Evolutionary conservation across 805 yeast species (phyloP).

Genomic region (Martiniozyma abietophila): DNA sequence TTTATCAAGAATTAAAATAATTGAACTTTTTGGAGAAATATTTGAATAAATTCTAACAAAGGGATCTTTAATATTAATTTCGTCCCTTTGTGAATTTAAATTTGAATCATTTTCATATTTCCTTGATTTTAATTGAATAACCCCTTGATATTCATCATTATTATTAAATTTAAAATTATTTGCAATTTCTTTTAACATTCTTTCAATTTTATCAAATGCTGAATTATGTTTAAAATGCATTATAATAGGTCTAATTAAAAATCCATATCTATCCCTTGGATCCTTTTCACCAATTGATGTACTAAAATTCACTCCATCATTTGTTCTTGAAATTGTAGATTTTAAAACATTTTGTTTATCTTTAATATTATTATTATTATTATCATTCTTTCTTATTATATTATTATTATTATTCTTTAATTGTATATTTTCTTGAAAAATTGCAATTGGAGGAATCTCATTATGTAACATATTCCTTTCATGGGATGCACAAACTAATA

Average conservation of each 20-base stretch:
- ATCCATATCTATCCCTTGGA: constrained; percentile 16
- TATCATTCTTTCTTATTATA: too few relatives aligned
- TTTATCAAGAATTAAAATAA: constrained; percentile 4
- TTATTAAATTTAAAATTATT: too few relatives aligned
- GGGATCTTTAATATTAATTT: constrained; percentile 11
- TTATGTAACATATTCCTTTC: constrained; percentile 34
- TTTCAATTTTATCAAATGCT: constrained; percentile 28
- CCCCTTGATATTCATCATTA: constrained; percentile 11
- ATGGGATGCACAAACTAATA: constrained; percentile 55
- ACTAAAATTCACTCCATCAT: too few relatives aligned
- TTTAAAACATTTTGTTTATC: too few relatives aligned
- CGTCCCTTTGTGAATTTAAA: constrained; percentile 1
- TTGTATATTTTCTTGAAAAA: constrained; percentile 23
- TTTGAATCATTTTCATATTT: constrained; percentile 18
- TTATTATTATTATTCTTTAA: too few relatives aligned
- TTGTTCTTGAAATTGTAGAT: too few relatives aligned
- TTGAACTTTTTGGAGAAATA: constrained; percentile 17
- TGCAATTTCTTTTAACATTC: too few relatives aligned
- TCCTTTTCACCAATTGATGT: too few relatives aligned
- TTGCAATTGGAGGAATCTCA: constrained; percentile 37
- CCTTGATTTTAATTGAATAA: constrained; percentile 11
- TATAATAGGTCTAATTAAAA: constrained; percentile 46
- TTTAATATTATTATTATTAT: too few relatives aligned
- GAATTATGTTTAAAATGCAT: constrained; percentile 51
- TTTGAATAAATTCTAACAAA: constrained; percentile 17